Conservation (phyloP, 495 filamentous ascomycete genomes). For the Hyaloscypha variabilis region DNA sequence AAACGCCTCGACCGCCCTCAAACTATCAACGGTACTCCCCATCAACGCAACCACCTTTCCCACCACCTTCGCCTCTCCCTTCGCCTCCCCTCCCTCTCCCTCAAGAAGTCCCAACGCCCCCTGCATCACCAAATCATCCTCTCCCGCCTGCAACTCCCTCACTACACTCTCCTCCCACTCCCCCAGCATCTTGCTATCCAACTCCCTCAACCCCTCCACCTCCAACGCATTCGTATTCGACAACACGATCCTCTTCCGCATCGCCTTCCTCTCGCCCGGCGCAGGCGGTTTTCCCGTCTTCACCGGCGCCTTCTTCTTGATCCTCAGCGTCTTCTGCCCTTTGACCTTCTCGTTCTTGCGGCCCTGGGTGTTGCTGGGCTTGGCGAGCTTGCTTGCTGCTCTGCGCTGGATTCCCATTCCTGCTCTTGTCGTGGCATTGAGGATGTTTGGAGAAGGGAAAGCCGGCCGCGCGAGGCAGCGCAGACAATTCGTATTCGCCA, state of each 20-base stretch:
- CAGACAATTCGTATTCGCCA: constrained; percentile 1
- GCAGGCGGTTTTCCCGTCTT: constrained; percentile 56
- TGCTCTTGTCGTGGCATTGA: no score
- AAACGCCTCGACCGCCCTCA: constrained; percentile 85
- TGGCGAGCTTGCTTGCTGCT: no score
- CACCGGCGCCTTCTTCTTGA: constrained; percentile 54
- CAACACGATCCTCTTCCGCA: constrained; percentile 85
- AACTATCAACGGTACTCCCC: constrained; percentile 69
- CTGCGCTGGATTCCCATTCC: no score
- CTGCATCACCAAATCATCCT: not conserved
- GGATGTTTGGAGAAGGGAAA: not conserved
- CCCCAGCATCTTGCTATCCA: constrained; percentile 41
- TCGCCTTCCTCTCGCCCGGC: constrained; percentile 80
- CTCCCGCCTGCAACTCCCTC: not conserved
- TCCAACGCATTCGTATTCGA: constrained; percentile 91
- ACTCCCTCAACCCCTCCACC: constrained; percentile 63
- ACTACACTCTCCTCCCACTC: constrained; percentile 29
- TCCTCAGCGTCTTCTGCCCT: constrained; percentile 43
- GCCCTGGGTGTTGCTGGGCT: constrained; percentile 26
- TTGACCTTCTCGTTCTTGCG: constrained; percentile 38
- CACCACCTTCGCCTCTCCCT: constrained; percentile 14
- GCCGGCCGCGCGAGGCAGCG: not conserved
- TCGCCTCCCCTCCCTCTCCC: constrained; percentile 1
- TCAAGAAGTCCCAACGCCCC: not conserved
- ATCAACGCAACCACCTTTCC: constrained; percentile 73